phyloP scores from a whole-genome alignment of 2,329 filamentous ascomycete genomes.

The Colletotrichum lindemuthianum region DNA sequence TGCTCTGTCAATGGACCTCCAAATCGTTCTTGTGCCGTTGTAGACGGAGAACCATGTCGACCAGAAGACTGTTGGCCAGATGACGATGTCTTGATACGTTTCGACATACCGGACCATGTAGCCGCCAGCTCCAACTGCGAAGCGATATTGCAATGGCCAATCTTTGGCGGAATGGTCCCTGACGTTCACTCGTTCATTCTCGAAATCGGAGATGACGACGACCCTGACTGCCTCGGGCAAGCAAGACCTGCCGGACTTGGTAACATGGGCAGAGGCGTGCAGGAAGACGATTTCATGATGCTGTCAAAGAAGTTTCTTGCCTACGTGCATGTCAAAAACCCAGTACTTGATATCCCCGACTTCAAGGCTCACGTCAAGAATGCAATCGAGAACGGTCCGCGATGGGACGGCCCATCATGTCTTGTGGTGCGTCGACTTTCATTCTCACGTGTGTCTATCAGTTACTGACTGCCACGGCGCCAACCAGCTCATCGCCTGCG shows the following conservation, averaged over 20 bases:
- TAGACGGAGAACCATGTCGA: background rate
- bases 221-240: constrained; percentile 20
- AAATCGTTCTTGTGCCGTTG: background rate
- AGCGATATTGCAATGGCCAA: constrained; percentile 44
- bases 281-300: constrained; percentile 41
- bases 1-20: background rate
- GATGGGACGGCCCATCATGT: constrained; percentile 43
- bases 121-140: constrained; percentile 38
- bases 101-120: constrained; percentile 34
- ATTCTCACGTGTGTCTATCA: too few relatives aligned
- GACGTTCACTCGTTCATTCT: constrained; percentile 37
- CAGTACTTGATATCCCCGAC: constrained; percentile 42
- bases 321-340: constrained; percentile 47
- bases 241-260: background rate
- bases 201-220: constrained; percentile 33
- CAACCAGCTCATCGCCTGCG: constrained; percentile 44
- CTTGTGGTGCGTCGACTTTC: constrained; percentile 41
- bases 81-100: constrained; percentile 17
- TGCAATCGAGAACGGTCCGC: constrained; percentile 41
- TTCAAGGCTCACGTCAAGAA: constrained; percentile 37
- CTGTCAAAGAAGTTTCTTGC: constrained; percentile 43
- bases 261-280: constrained; percentile 38
- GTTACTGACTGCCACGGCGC: background rate
- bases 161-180: constrained; percentile 40
- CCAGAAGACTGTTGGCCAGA: constrained; percentile 1